Base-by-base conservation (phyloP, 805 yeast species). In the Candida multigemmis region DNA sequence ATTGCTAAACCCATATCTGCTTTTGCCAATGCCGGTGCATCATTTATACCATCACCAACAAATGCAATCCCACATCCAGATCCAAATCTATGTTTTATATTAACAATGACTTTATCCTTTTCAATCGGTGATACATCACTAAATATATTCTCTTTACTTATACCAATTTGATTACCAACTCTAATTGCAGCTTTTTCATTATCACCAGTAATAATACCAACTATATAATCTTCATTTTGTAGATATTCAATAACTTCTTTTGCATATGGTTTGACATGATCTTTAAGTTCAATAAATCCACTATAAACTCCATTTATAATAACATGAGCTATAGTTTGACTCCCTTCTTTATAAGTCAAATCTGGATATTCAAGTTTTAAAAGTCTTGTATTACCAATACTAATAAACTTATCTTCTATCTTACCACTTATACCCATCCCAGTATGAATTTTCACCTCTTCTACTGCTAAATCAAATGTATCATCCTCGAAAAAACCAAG, bases 21-120 rank as follows among this genome's bases (percentile, higher is more conserved):
- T 30, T 79, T 69, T 1, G 84, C 94, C 30, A 91, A 65, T 0
- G 97, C 97, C 0, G 98, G 96, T 0, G 97, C 94, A 49, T 91
- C 99, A 51, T 91, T 91, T 38, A 91, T 83, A 33, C 99, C 99
- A 55, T 91, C 99, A 20, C 99, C 99, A 13, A 91, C 78, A 64
- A 93, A 86, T 5, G 87, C 89, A 22, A 91, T 78, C 3, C 55
- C 52, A 4, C 48, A 55, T 23, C 55, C 48, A 8, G 22, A 21
- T 2, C 64, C 63, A 22, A 46, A 49, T 11, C 62, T 57, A 10
- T 42, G 50, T 42, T 77, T 82, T 30, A 84, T 56, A 25, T 65
- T 61, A 21, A 56, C 54, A 13, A 91, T 74, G 18, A 84, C 64
- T 16, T 67, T 67, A 30, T 83, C 76, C 53, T 91, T 91, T 28